phyloP scores from a whole-genome alignment of 768 basidiomycete genomes.

The Sporobolomyces roseus region DNA sequence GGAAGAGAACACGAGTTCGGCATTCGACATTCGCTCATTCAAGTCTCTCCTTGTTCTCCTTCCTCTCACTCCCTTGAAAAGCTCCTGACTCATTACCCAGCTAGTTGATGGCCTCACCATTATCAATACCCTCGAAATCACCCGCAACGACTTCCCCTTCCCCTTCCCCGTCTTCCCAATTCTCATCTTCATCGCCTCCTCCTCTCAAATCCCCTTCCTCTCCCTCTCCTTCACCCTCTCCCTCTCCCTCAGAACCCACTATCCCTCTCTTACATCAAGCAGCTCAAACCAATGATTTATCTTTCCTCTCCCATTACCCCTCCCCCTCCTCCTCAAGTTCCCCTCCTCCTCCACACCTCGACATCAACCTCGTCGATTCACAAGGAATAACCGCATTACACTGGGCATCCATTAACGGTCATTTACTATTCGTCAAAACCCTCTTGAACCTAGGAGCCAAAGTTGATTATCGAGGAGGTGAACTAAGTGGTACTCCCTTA shows the following conservation, averaged over 20 bases:
- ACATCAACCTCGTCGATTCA: constrained; percentile 60
- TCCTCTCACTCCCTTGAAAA: too few relatives aligned
- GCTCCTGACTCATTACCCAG: too few relatives aligned
- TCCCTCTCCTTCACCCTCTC: not conserved
- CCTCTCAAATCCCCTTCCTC: not conserved
- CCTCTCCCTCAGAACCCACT: not conserved
- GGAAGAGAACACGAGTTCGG: too few relatives aligned
- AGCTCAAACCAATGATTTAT: constrained; percentile 11
- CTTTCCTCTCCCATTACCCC: not conserved
- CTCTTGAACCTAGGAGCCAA: constrained; percentile 89
- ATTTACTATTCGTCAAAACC: constrained; percentile 78
- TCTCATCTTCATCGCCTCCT: not conserved
- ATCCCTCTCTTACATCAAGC: constrained; percentile 7
- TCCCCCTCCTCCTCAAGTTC: not conserved
- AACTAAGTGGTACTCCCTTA: constrained; percentile 87
- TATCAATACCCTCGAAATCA: too few relatives aligned
- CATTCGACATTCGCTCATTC: too few relatives aligned
- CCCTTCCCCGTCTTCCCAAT: not conserved
- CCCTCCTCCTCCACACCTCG: not conserved
- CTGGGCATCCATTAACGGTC: constrained; percentile 97
- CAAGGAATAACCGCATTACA: constrained; percentile 94
- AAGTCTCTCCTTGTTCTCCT: not conserved
- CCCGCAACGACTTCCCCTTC: not conserved
- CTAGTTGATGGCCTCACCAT: too few relatives aligned
- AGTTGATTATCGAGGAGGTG: constrained; percentile 89